Evolutionary conservation across 306 rosid species (phyloP).

Genomic region (Ormosia emarginata): DNA sequence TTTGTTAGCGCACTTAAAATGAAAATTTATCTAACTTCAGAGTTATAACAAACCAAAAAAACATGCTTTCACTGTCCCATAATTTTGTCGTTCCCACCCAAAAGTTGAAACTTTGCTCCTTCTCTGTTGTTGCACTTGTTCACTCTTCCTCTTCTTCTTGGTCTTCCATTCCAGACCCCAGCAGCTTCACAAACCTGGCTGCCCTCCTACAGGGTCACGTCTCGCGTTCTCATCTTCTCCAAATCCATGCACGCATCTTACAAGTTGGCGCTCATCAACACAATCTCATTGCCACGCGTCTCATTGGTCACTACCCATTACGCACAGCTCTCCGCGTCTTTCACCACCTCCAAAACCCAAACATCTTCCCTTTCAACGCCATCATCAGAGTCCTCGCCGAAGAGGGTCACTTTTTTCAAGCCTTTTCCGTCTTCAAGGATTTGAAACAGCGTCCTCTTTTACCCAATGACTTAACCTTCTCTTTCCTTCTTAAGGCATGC

Average conservation of each 20-base stretch:
- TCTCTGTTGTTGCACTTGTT: conserved; percentile 4
- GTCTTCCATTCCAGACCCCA: not conserved
- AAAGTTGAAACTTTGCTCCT: conserved; percentile 9
- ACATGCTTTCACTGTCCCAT: conserved; percentile 19
- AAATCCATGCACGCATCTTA: conserved; percentile 49
- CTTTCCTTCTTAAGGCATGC: conserved; percentile 54
- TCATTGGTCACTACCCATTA: conserved; percentile 58
- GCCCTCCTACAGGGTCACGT: conserved; percentile 39
- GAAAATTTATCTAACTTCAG: not conserved
- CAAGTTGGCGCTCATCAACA: conserved; percentile 50
- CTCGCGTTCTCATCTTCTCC: conserved; percentile 39
- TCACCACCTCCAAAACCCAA: conserved; percentile 44
- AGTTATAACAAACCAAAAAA: not conserved
- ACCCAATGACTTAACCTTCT: conserved; percentile 59
- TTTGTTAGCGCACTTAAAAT: not conserved
- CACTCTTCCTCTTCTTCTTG: not conserved
- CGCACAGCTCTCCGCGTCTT: conserved; percentile 33
- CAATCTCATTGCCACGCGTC: conserved; percentile 61
- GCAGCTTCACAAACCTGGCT: conserved; percentile 17
- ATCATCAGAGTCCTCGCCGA: conserved; percentile 50
- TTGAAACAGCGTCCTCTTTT: conserved; percentile 32
- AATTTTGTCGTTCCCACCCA: not conserved
- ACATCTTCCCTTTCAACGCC: conserved; percentile 60
- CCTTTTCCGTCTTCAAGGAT: conserved; percentile 35
- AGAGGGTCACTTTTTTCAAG: conserved; percentile 29